Evolutionary conservation across 352 stramenopile genomes (phyloP), one percentile per base, ranked within the genome.

Genomic region (Phytophthora macrochlamydospora): DNA sequence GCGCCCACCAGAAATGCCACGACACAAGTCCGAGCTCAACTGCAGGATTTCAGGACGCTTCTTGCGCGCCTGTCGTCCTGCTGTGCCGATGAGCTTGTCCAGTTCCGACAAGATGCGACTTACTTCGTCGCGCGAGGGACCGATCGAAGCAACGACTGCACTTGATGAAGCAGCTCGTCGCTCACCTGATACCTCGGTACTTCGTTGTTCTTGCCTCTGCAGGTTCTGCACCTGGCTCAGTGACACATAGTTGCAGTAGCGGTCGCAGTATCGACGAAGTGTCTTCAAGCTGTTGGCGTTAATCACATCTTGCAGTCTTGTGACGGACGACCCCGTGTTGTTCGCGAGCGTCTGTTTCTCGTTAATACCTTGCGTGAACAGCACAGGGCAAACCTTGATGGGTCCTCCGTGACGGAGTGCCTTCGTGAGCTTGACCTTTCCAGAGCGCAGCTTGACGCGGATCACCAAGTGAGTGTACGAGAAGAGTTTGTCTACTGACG

Each of bases 301-400:
- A 68, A 95, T 95, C 40, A 85, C 75, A 44, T 95, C 87, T 58
- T 95, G 87, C 7, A 95, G 65, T 8, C 84, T 71, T 18, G 85
- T 93, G n/a, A 88, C 73, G 0, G 85, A 91, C 6, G 85, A 88
- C 30, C 83, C 83, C 1, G 88, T 95, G 67, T 94, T 90, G 78
- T 98, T 98, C 2, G 89, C 90, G 7, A 98, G 46, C 33, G 91
- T 97, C 71, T 97, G 91, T 69, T 94, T 96, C 69, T 98, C 93
- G 62, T 98, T 98, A 67, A 98, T 97, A 24, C 93, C 93, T 55
- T 98, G 87, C 0, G 87, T 90, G 61, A 95, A 95, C 33, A 95
- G 68, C 61, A 93, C 80, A 9, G 87, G 87, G 30, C 67, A 86
- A 8, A 95, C 87, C 32, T 80, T 82, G 64, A 95, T 82, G 7